phyloP scores from a whole-genome alignment of 2,329 filamentous ascomycete species.

The Fusarium liriodendri region DNA sequence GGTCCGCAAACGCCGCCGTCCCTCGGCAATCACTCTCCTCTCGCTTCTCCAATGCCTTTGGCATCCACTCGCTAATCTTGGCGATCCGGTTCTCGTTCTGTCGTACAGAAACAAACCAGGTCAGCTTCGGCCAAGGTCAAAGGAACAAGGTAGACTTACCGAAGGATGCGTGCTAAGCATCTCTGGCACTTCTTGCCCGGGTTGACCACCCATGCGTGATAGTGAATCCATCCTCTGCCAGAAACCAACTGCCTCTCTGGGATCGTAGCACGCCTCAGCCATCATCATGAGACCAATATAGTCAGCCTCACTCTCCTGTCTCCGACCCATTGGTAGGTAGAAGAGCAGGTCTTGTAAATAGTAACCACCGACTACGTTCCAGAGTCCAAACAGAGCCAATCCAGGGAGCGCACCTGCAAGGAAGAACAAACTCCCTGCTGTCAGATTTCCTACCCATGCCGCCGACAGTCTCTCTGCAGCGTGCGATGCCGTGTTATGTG shows the following conservation, averaged over 20 bases:
- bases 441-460: conserved; percentile 62
- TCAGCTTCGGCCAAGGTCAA: neutral
- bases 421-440: conserved; percentile 62
- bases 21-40: conserved; percentile 65
- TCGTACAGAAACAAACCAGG: conserved; percentile 1
- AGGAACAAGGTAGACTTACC: conserved; percentile 54
- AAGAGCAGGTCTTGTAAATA: conserved; percentile 72
- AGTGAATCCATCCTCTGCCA: conserved; percentile 74
- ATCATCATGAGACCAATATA: conserved; percentile 87
- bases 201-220: conserved; percentile 45
- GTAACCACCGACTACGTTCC: conserved; percentile 57
- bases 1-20: conserved; percentile 63
- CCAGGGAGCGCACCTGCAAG: conserved; percentile 58
- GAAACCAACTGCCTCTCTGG: conserved; percentile 72
- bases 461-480: conserved; percentile 71
- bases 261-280: conserved; percentile 82
- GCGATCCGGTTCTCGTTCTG: conserved; percentile 71
- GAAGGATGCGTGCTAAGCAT: conserved; percentile 83
- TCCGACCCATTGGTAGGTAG: conserved; percentile 73
- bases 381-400: conserved; percentile 51
- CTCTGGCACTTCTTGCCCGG: conserved; percentile 68
- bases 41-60: conserved; percentile 66
- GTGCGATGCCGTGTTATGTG: conserved; percentile 79
- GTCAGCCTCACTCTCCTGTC: conserved; percentile 82
- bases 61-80: conserved; percentile 73